phyloP scores from a whole-genome alignment of 495 filamentous ascomycete genomes.

The Lophium mytilinum region DNA sequence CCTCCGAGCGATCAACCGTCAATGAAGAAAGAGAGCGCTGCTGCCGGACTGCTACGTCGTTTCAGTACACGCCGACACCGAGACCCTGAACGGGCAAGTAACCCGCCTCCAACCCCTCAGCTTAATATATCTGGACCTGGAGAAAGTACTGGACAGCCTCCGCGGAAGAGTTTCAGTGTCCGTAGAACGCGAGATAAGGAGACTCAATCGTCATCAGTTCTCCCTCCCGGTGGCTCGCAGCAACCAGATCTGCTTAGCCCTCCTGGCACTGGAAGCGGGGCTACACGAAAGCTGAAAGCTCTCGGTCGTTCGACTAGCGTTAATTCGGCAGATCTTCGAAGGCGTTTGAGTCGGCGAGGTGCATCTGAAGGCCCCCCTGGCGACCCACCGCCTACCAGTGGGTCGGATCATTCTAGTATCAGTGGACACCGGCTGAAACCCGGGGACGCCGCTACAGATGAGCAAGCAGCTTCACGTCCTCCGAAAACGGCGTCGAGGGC shows the following conservation, averaged over 20 bases:
- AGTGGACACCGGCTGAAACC: constrained; percentile 36
- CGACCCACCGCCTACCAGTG: constrained; percentile 64
- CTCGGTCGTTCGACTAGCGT: constrained; percentile 79
- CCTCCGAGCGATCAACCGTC: constrained; percentile 53
- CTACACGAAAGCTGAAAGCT: constrained; percentile 52
- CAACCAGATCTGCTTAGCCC: constrained; percentile 68
- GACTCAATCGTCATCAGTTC: constrained; percentile 40
- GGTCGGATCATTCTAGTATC: constrained; percentile 61
- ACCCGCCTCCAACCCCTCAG: constrained; percentile 53
- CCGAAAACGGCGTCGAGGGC: constrained; percentile 60
- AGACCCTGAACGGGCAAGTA: constrained; percentile 50
- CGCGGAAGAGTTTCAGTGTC: constrained; percentile 76
- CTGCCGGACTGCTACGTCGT: constrained; percentile 75
- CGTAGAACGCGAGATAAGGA: constrained; percentile 60
- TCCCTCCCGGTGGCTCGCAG: constrained; percentile 56
- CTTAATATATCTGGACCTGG: constrained; percentile 66
- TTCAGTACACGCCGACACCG: constrained; percentile 76
- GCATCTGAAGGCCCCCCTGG: constrained; percentile 47
- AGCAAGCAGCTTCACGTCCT: constrained; percentile 38
- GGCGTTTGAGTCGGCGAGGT: constrained; percentile 52
- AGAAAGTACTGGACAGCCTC: constrained; percentile 48
- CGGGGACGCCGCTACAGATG: constrained; percentile 36
- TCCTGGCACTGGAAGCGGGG: constrained; percentile 48
- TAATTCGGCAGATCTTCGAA: constrained; percentile 68
- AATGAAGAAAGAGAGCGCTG: constrained; percentile 76